These are phyloP conservation scores for Pharnaceum exiguum DNA, from an alignment of 148 eudicot species.

Conservation along the genomic window DNA sequence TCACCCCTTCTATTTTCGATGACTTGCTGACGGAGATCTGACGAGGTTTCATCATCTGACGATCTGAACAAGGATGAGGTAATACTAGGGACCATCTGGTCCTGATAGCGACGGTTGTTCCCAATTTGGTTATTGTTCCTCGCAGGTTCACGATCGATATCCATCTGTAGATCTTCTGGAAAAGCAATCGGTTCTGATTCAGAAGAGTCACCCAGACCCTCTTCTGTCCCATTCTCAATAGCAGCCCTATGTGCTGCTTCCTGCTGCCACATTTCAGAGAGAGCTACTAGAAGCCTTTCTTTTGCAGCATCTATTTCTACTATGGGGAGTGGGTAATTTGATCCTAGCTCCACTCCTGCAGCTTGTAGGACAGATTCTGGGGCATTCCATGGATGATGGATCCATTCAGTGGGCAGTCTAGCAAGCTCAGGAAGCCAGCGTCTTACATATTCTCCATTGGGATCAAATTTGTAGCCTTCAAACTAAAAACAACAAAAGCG, in stretches of 20 bases:
- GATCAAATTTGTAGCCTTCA: conserved; percentile 96
- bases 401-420: conserved; percentile 94
- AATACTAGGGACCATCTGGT: conserved; percentile 97
- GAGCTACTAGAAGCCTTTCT: conserved; percentile 68
- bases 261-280: conserved; percentile 76
- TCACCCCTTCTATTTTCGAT: conserved; percentile 62
- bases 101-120: conserved; percentile 48
- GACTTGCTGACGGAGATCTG: conserved; percentile 42
- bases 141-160: conserved; percentile 48
- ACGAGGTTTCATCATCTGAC: conserved; percentile 66
- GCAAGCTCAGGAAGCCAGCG: conserved; percentile 98
- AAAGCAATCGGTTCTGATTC: conserved; percentile 62
- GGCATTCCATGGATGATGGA: conserved; percentile 96
- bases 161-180: conserved; percentile 75
- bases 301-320: conserved; percentile 88
- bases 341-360: conserved; percentile 89
- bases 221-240: conserved; percentile 78
- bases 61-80: conserved; percentile 61
- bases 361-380: conserved; percentile 90
- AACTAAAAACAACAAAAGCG: conserved; percentile 34
- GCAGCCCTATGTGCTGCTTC: conserved; percentile 78
- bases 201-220: conserved; percentile 92
- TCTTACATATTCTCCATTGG: conserved; percentile 87
- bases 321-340: conserved; percentile 91
- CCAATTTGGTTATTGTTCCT: conserved; percentile 36